These are phyloP conservation scores for Lithocarpus polystachyus DNA, from an alignment of 306 rosid genomes.

Conservation along the genomic window DNA sequence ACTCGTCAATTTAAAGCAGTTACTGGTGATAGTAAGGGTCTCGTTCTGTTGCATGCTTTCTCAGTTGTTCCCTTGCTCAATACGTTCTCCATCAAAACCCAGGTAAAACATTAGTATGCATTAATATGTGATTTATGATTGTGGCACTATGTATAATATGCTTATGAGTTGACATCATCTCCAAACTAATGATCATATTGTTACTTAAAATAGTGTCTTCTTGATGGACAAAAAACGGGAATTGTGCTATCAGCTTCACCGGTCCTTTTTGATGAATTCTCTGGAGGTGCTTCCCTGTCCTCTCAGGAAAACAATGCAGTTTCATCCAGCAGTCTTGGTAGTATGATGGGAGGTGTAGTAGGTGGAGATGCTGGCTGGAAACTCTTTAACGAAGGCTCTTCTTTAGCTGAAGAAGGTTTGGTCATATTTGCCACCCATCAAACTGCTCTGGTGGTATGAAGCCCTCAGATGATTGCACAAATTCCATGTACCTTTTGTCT, in stretches of 20 bases:
- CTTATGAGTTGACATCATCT: conserved; percentile 19
- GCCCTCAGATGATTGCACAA: conserved; percentile 43
- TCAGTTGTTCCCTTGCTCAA: conserved; percentile 75
- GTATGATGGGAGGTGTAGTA: conserved; percentile 97
- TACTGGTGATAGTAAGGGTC: conserved; percentile 94
- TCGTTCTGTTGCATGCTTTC: conserved; percentile 72
- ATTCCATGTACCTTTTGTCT: conserved; percentile 35
- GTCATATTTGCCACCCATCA: conserved; percentile 94
- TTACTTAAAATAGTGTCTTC: conserved; percentile 71
- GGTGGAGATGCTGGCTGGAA: conserved; percentile 97
- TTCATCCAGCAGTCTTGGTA: conserved; percentile 76
- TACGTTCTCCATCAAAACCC: conserved; percentile 75
- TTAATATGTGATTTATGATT: conserved; percentile 15
- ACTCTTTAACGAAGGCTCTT: conserved; percentile 89
- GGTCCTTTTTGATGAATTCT: conserved; percentile 64
- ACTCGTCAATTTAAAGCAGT: conserved; percentile 91
- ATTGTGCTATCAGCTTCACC: conserved; percentile 88
- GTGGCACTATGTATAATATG: conserved; percentile 10
- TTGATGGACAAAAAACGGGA: conserved; percentile 95
- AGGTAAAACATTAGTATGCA: conserved; percentile 47
- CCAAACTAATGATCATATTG: conserved; percentile 29
- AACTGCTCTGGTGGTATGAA: conserved; percentile 93
- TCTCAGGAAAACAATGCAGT: conserved; percentile 52
- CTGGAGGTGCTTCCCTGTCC: conserved; percentile 55
- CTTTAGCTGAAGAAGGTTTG: conserved; percentile 84